A percentile compares a stretch with the other conserved stretches of the same genome.
phyloP scores from a whole-genome alignment of 108 stramenopile species.

The Pelagomonas calceolata region DNA sequence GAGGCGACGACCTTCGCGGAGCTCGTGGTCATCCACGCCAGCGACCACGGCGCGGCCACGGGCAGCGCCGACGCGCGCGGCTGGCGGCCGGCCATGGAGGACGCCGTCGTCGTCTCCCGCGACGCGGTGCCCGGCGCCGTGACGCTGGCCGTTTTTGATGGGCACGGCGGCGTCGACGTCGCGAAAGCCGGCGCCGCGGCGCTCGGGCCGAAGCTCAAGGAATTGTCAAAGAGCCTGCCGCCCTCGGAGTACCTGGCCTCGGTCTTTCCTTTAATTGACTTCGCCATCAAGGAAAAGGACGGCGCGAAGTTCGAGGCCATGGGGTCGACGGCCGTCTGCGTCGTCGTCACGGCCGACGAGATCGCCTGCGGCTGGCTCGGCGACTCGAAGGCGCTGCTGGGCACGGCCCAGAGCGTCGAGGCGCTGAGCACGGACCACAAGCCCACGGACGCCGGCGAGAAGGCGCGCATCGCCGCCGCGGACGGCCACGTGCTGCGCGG shows the following conservation, averaged over 20 bases:
- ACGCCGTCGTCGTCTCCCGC: background rate
- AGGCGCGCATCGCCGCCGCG: slow-evolving; percentile 25
- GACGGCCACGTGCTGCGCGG: slow-evolving; percentile 41
- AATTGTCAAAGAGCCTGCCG: too few relatives aligned
- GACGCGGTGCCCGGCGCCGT: background rate
- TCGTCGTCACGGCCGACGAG: slow-evolving; percentile 19
- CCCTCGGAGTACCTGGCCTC: too few relatives aligned
- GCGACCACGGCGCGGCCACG: too few relatives aligned
- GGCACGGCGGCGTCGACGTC: background rate
- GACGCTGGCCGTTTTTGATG: background rate
- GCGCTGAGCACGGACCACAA: slow-evolving; percentile 81
- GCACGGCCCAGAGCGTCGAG: slow-evolving; percentile 9
- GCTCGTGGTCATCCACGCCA: too few relatives aligned
- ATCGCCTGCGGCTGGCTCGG: slow-evolving; percentile 36
- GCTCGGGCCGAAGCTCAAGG: background rate
- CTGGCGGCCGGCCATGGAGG: background rate
- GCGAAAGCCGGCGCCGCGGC: background rate
- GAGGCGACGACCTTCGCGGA: too few relatives aligned
- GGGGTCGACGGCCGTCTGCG: slow-evolving; percentile 34
- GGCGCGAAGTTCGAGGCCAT: slow-evolving; percentile 2
- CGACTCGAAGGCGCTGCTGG: slow-evolving; percentile 31
- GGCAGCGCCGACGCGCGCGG: background rate
- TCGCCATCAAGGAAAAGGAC: slow-evolving; percentile 11
- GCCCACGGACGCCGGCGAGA: slow-evolving; percentile 35
- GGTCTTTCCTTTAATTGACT: slow-evolving; percentile 18